Percentiles rank a stretch among this genome's conserved stretches.
Evolutionary conservation across 169 alveolate genomes (phyloP).

Genomic region (Plasmodium malariae): DNA sequence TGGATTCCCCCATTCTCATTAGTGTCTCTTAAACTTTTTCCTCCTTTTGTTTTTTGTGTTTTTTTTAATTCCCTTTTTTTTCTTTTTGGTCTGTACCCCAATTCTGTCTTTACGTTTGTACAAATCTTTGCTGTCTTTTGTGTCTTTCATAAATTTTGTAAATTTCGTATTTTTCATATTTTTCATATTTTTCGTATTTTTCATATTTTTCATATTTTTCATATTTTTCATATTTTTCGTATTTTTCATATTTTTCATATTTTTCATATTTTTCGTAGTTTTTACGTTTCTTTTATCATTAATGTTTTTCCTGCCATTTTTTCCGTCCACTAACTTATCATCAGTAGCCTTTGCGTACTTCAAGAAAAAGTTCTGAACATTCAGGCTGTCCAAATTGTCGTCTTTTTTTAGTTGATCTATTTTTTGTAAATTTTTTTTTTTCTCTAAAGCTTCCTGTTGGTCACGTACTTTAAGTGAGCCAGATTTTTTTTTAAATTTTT

Average conservation of each 20-base stretch:
- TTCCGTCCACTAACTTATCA: neutral
- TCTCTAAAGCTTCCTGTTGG: slow-evolving; percentile 63
- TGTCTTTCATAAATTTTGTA: too few relatives aligned
- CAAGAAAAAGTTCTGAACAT: slow-evolving; percentile 50
- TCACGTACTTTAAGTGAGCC: slow-evolving; percentile 38
- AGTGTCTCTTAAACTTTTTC: slow-evolving; percentile 38
- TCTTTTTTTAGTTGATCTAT: slow-evolving; percentile 30
- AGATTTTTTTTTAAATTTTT: slow-evolving; percentile 54
- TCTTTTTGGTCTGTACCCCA: too few relatives aligned
- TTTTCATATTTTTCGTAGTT: too few relatives aligned
- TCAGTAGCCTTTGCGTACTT: slow-evolving; percentile 29
- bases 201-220: too few relatives aligned
- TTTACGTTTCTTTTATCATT: neutral
- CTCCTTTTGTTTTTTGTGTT: slow-evolving; percentile 7
- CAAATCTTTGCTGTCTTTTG: too few relatives aligned
- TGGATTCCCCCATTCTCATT: neutral
- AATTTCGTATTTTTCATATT: too few relatives aligned
- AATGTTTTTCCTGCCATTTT: neutral
- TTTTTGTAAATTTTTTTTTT: slow-evolving; percentile 37
- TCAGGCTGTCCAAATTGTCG: slow-evolving; percentile 8
- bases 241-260: too few relatives aligned
- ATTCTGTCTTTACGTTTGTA: too few relatives aligned
- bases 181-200: too few relatives aligned
- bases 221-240: too few relatives aligned
- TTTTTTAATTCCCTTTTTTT: neutral